A percentile compares a stretch with the other conserved stretches of the same genome.
These are phyloP conservation scores for Aspergillus brunneoviolaceus DNA, from an alignment of 2,329 filamentous ascomycete species.

Conservation along the genomic window DNA sequence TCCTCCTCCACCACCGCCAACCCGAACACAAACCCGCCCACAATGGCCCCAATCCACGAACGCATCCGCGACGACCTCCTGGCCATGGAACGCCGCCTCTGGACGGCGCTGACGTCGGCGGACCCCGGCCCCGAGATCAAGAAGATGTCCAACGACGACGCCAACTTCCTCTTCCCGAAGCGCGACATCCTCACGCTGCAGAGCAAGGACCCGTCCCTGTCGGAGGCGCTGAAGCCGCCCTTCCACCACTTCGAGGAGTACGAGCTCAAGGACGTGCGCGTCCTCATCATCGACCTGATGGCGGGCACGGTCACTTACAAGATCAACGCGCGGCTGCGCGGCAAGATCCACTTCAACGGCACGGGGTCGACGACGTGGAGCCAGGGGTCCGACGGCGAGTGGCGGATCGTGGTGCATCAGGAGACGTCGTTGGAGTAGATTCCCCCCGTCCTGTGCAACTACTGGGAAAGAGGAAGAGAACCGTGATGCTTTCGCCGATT, in stretches of 20 bases:
- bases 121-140: slow-evolving; percentile 36
- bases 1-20: background rate
- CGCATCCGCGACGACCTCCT: slow-evolving; percentile 38
- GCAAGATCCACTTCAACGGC: slow-evolving; percentile 27
- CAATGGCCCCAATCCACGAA: slow-evolving; percentile 39
- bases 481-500: too few relatives aligned
- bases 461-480: background rate
- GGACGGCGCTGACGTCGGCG: slow-evolving; percentile 39
- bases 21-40: background rate
- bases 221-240: slow-evolving; percentile 28
- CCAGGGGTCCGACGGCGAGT: slow-evolving; percentile 40
- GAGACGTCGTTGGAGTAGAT: slow-evolving; percentile 31
- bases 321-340: slow-evolving; percentile 27
- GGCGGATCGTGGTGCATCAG: slow-evolving; percentile 36
- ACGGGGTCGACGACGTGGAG: slow-evolving; percentile 38
- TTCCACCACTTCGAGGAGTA: slow-evolving; percentile 38
- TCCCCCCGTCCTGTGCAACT: background rate
- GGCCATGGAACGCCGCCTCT: slow-evolving; percentile 36
- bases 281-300: slow-evolving; percentile 39
- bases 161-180: slow-evolving; percentile 36
- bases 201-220: slow-evolving; percentile 22
- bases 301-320: slow-evolving; percentile 36
- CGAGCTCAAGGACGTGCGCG: slow-evolving; percentile 18
- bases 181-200: slow-evolving; percentile 33
- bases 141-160: slow-evolving; percentile 32